Evolutionary conservation across 345 rosid genomes (phyloP).

Genomic region (Acer campestre): DNA sequence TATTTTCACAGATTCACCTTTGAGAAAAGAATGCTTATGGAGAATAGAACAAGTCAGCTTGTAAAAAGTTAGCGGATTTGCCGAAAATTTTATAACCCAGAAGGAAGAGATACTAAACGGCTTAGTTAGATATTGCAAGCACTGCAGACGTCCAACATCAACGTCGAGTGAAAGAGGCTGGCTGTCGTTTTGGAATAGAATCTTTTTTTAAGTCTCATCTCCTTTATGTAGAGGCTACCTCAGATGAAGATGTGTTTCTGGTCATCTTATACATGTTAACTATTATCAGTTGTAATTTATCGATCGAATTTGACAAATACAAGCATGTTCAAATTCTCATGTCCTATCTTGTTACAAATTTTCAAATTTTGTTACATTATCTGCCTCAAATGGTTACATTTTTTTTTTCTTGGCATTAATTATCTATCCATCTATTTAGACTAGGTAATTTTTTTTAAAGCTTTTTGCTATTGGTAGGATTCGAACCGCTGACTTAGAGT

Average conservation of each 20-base stretch:
- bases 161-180: background rate
- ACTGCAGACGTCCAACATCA: background rate
- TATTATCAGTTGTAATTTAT: too few species aligned
- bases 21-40: constrained; percentile 93
- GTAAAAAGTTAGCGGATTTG: constrained; percentile 16
- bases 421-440: too few species aligned
- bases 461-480: too few species aligned
- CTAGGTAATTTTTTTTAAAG: too few species aligned
- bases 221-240: background rate
- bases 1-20: constrained; percentile 78
- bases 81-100: background rate
- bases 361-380: too few species aligned
- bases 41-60: constrained; percentile 58
- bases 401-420: too few species aligned
- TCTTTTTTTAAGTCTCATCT: background rate
- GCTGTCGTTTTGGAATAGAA: background rate
- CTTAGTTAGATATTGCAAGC: background rate
- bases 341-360: too few species aligned
- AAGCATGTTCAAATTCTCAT: too few species aligned
- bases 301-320: too few species aligned
- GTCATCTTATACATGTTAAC: too few species aligned
- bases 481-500: too few species aligned
- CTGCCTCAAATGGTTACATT: too few species aligned
- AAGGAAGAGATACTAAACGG: background rate
- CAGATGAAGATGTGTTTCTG: background rate